A percentile compares a stretch with the other conserved stretches of the same genome.
Evolutionary conservation across 2,329 filamentous ascomycete species (phyloP).

Genomic region (Epichloe typhina): DNA sequence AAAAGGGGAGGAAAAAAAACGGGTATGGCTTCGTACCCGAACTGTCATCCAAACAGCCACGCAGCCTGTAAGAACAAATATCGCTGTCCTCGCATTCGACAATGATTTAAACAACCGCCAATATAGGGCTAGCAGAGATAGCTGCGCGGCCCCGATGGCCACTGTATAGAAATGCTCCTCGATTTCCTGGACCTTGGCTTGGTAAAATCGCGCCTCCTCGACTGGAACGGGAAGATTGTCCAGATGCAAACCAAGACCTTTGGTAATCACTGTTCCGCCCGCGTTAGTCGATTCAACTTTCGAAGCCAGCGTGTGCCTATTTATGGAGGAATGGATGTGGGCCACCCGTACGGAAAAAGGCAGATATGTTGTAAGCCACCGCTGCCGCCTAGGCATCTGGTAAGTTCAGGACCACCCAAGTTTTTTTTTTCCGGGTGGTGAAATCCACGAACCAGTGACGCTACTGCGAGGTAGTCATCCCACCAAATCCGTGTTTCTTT

Average conservation of each 20-base stretch:
- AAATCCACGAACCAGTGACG: conserved; percentile 4
- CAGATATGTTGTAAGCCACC: not conserved
- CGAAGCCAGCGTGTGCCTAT: not conserved
- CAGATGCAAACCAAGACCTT: conserved; percentile 6
- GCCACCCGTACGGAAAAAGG: not conserved
- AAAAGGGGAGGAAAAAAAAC: too few relatives aligned
- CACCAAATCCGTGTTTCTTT: conserved; percentile 5
- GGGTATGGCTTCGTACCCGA: not conserved
- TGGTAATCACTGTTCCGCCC: not conserved
- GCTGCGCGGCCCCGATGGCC: conserved; percentile 6
- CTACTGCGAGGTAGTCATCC: conserved; percentile 7
- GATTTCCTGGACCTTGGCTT: conserved; percentile 7
- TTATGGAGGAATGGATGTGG: not conserved
- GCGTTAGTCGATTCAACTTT: not conserved
- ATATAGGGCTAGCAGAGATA: conserved; percentile 5
- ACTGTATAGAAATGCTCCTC: conserved; percentile 8
- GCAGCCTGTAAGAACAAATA: conserved; percentile 1
- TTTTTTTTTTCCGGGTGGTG: not conserved
- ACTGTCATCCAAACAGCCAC: not conserved
- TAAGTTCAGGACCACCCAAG: not conserved
- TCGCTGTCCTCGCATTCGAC: not conserved
- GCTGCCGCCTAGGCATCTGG: not conserved
- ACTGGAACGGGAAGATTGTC: conserved; percentile 5
- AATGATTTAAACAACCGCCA: conserved; percentile 7
- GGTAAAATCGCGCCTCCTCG: conserved; percentile 5